Percentiles rank a stretch among this genome's conserved stretches.
These are phyloP conservation scores for Mycena galericulata DNA, from an alignment of 768 basidiomycete genomes.

Conservation along the genomic window DNA sequence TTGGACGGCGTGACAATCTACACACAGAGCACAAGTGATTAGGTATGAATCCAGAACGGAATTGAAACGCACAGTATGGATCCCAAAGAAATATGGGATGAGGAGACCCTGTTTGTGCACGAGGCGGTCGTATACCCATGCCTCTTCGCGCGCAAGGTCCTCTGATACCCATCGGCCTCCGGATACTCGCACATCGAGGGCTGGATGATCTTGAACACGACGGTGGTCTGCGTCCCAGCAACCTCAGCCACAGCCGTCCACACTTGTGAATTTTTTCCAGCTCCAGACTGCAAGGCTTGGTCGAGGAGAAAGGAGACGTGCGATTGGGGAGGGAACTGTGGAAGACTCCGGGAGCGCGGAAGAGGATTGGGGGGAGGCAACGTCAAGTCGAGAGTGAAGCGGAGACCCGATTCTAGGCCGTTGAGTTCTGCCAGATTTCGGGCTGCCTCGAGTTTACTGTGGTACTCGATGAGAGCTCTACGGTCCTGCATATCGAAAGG, in stretches of 20 bases:
- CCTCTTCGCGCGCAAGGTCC: not conserved
- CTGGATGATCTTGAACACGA: not conserved
- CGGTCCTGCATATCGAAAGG: too few relatives aligned
- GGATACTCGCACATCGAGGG: not conserved
- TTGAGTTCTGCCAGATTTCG: not conserved
- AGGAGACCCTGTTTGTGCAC: not conserved
- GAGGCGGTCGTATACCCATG: not conserved
- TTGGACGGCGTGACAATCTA: not conserved
- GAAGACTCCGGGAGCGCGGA: not conserved
- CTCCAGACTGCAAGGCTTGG: not conserved
- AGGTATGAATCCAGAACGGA: not conserved
- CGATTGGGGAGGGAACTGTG: not conserved
- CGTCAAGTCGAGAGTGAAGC: not conserved
- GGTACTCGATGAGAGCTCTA: not conserved
- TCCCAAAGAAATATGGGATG: constrained; percentile 1
- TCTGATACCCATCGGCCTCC: not conserved
- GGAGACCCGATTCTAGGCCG: not conserved
- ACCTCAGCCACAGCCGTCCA: not conserved
- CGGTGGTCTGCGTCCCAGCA: not conserved
- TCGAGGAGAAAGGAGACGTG: not conserved
- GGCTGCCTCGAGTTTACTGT: not conserved
- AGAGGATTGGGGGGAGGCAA: not conserved
- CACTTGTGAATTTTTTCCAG: not conserved
- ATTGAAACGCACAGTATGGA: not conserved
- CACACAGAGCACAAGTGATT: not conserved